Evolutionary conservation across 2,329 filamentous ascomycete species (phyloP).

Genomic region (Aspergillus uvarum): DNA sequence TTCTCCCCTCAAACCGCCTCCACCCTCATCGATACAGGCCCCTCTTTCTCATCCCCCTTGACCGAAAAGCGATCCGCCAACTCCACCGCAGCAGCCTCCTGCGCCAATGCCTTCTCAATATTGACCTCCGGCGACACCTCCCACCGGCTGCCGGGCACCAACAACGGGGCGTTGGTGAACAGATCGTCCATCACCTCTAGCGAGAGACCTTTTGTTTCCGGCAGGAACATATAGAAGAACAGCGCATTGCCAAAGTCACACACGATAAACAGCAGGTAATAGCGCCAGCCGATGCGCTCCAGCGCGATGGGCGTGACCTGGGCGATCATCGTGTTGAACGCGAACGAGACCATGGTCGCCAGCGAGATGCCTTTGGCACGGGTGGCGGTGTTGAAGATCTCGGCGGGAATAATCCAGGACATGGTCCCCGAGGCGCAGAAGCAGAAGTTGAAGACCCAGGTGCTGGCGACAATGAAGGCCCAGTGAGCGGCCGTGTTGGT

Average conservation of each 20-base stretch:
- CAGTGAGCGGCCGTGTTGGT: slow-evolving; percentile 5
- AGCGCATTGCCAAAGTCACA: not conserved
- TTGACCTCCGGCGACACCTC: not conserved
- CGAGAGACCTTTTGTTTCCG: not conserved
- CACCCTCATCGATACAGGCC: not conserved
- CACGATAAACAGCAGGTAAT: not conserved
- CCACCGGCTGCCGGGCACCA: not conserved
- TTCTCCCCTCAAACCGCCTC: not conserved
- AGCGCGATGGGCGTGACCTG: slow-evolving; percentile 8
- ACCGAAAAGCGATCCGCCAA: not conserved
- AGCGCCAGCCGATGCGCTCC: slow-evolving; percentile 5
- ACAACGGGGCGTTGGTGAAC: not conserved
- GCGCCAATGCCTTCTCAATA: not conserved
- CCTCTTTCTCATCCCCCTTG: not conserved
- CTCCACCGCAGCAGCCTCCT: not conserved
- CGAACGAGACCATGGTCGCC: slow-evolving; percentile 10
- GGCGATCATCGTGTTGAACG: slow-evolving; percentile 11
- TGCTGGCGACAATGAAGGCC: slow-evolving; percentile 10
- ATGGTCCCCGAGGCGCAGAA: slow-evolving; percentile 9
- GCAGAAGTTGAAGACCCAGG: slow-evolving; percentile 12
- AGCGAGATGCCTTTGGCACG: slow-evolving; percentile 7
- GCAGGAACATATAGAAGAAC: not conserved
- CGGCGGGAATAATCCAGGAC: slow-evolving; percentile 4
- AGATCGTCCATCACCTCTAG: not conserved
- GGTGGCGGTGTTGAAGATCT: slow-evolving; percentile 10